Evolutionary conservation across 768 basidiomycete genomes (phyloP).

Genomic region (Amyloporia xantha): DNA sequence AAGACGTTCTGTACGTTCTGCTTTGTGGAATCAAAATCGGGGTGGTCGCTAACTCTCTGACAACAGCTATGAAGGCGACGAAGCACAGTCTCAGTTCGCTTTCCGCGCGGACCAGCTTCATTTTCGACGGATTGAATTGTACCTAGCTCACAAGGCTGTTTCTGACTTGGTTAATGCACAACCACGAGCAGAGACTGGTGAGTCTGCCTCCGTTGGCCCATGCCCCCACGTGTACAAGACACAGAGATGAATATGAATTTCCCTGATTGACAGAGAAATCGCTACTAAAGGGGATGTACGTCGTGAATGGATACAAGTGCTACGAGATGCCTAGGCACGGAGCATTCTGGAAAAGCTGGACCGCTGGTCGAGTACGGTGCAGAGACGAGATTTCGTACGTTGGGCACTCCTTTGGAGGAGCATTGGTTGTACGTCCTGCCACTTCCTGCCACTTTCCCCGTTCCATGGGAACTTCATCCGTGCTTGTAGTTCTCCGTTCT

Average conservation of each 20-base stretch:
- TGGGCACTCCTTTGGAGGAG: conserved; percentile 55
- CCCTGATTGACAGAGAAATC: conserved; percentile 25
- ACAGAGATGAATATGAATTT: too few relatives aligned
- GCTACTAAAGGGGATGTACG: not conserved
- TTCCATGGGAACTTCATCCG: too few relatives aligned
- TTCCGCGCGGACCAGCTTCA: conserved; percentile 66
- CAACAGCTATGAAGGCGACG: conserved; percentile 24
- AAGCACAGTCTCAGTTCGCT: conserved; percentile 26
- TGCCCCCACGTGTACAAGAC: too few relatives aligned
- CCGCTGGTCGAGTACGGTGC: conserved; percentile 28
- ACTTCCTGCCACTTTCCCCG: too few relatives aligned
- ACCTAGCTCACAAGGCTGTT: conserved; percentile 56
- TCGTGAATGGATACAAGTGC: not conserved
- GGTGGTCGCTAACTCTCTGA: not conserved
- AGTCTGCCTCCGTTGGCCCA: too few relatives aligned
- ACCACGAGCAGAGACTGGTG: conserved; percentile 17
- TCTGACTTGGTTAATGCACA: conserved; percentile 36
- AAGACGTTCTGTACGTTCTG: conserved; percentile 46
- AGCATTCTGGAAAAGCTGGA: conserved; percentile 34
- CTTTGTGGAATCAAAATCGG: too few relatives aligned
- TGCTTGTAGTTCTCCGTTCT: conserved; percentile 55
- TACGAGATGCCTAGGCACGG: conserved; percentile 1
- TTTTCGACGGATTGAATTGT: conserved; percentile 64
- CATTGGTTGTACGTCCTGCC: conserved; percentile 43
- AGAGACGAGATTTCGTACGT: conserved; percentile 33